Conservation (phyloP, 2,329 filamentous ascomycete species). For the Colletotrichum tofieldiae region DNA sequence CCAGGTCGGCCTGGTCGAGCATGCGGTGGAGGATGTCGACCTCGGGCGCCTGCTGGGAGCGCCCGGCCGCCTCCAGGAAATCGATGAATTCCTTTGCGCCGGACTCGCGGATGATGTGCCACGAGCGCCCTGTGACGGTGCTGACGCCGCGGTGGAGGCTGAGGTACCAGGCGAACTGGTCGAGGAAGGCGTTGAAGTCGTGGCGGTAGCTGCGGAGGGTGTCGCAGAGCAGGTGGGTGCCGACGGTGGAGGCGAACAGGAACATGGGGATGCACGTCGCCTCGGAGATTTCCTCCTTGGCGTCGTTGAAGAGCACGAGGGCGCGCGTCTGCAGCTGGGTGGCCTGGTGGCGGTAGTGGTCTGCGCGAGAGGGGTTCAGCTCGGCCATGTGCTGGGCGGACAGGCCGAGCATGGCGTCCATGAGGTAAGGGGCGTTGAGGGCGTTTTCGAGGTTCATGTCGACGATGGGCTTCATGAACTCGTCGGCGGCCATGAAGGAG, state of each 20-base stretch:
- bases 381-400: conserved; percentile 56
- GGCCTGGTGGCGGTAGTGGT: conserved; percentile 49
- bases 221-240: conserved; percentile 40
- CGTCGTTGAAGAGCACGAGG: conserved; percentile 50
- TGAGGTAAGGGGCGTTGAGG: conserved; percentile 53
- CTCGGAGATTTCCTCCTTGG: conserved; percentile 45
- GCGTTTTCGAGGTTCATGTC: conserved; percentile 52
- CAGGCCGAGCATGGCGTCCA: conserved; percentile 56
- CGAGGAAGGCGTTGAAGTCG: conserved; percentile 58
- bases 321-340: conserved; percentile 51
- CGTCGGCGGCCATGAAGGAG: conserved; percentile 44
- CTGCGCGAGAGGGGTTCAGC: conserved; percentile 42
- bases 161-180: conserved; percentile 59
- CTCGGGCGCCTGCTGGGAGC: conserved; percentile 50
- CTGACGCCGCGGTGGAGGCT: conserved; percentile 61
- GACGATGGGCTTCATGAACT: conserved; percentile 46
- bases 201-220: conserved; percentile 51
- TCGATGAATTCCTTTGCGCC: conserved; percentile 50
- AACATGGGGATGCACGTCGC: conserved; percentile 58
- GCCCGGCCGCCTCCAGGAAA: conserved; percentile 44
- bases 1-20: conserved; percentile 44
- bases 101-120: conserved; percentile 54
- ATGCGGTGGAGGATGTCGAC: conserved; percentile 45
- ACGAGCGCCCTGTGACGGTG: conserved; percentile 54
- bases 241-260: conserved; percentile 58